Evolutionary conservation across 371 early-diverging fungal genomes (phyloP).

Genomic region (Zopfochytrium polystomum): DNA sequence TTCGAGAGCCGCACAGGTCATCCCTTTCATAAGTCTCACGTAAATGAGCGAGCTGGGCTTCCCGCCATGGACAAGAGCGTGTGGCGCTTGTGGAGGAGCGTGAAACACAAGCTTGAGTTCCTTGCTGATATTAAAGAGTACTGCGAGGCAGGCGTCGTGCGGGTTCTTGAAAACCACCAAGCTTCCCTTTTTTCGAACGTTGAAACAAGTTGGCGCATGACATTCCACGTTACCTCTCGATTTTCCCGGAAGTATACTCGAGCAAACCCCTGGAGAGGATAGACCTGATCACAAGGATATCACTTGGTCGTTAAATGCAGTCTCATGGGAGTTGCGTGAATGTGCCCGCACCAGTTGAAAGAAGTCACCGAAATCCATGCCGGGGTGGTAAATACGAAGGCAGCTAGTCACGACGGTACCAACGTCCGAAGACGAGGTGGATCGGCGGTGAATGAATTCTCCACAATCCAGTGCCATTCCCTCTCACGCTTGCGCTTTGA

Average conservation of each 20-base stretch:
- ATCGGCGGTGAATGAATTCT: not conserved
- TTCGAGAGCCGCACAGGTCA: constrained; percentile 11
- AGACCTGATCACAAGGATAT: not conserved
- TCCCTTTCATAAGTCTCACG: constrained; percentile 27
- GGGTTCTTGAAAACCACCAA: no score
- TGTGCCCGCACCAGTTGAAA: constrained; percentile 6
- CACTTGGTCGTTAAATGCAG: constrained; percentile 14
- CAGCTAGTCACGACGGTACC: constrained; percentile 16
- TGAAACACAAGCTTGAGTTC: no score
- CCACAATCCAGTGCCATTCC: not conserved
- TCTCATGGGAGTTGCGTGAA: not conserved
- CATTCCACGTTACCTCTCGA: constrained; percentile 3
- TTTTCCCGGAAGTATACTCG: not conserved
- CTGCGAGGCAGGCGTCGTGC: no score
- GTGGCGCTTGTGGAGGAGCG: not conserved
- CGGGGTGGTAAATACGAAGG: not conserved
- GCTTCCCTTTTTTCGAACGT: no score
- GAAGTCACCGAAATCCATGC: constrained; percentile 15
- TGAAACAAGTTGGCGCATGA: no score
- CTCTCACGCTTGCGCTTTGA: not conserved
- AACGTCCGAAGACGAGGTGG: not conserved
- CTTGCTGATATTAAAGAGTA: no score
- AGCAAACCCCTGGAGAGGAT: not conserved
- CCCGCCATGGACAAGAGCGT: constrained; percentile 13
- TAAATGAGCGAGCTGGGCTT: constrained; percentile 21